Base-by-base conservation (phyloP, 306 rosid species). In the Astragalus glycyphyllos region DNA sequence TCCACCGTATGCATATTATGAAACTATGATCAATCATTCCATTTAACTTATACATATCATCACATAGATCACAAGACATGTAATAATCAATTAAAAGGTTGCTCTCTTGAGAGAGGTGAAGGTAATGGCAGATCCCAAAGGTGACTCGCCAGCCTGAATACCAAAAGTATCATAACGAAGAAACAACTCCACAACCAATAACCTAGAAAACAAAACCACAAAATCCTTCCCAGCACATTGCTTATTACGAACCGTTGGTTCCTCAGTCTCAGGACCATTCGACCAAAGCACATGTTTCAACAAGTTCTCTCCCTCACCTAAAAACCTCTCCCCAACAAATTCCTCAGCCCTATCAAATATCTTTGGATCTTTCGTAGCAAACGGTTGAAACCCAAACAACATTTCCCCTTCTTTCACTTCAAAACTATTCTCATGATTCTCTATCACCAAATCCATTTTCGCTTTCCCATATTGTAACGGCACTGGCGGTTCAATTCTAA, bases 151-250 rank as follows among this genome's bases (percentile, higher is more conserved):
- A 0, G 80, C 95, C 31, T 89, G 83, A 10, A 89, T 75, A 11
- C 82, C 88, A 29, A 89, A 84, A 0, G 97, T 82, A 54, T 94
- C 99, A 31, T 94, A 94, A 0, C 95, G 89, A 11, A 80, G 81
- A 63, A 94, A 94, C 10, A 91, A 12, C 70, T 94, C 92, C 7
- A 87, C 95, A 5, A 94, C 87, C 5, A 94, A 45, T 12, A 94
- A 82, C 60, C 99, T 78, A 0, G 97, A 58, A 9, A 78, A 70
- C 79, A 89, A 41, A 0, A 84, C 68, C 15, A 86, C 90, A 3
- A 94, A 86, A 58, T 89, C 96, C 68, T 94, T 94, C 0, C 99
- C 99, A 0, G 87, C 95, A 68, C 99, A 94, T 44, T 94, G 97
- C 35, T 94, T 94, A 81, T 94, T 84, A 2, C 16, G 79, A 2